Conservation (phyloP, 305 asterid genomes). For the Solanum hybrid region DNA sequence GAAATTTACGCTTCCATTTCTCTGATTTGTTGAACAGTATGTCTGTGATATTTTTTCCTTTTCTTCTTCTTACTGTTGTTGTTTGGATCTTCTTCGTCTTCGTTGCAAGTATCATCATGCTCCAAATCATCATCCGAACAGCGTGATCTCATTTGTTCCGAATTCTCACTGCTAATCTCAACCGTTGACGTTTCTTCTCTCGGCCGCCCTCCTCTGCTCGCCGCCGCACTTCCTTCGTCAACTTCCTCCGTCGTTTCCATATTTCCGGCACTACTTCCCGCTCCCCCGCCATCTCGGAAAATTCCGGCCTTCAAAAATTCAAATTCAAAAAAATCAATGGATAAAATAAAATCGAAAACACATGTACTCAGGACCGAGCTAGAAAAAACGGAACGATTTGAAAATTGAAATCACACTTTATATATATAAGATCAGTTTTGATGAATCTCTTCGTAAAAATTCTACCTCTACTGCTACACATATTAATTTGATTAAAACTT, state of each 20-base stretch:
- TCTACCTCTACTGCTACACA: constrained; percentile 1
- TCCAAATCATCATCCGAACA: constrained; percentile 53
- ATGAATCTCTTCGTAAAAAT: not conserved
- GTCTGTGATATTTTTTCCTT: constrained; percentile 69
- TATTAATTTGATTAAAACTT: accelerated
- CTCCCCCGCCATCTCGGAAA: constrained; percentile 6
- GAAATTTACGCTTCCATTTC: constrained; percentile 74
- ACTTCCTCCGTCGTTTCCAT: constrained; percentile 6
- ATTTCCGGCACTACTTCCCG: not conserved
- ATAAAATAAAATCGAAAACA: not conserved
- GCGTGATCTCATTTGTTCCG: constrained; percentile 46
- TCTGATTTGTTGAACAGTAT: constrained; percentile 59
- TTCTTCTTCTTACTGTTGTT: constrained; percentile 40
- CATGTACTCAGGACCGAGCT: not conserved
- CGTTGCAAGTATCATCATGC: constrained; percentile 24
- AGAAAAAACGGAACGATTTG: not conserved
- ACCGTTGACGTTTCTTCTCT: constrained; percentile 12
- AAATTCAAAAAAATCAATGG: not conserved
- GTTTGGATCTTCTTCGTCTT: constrained; percentile 18
- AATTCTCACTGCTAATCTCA: constrained; percentile 75
- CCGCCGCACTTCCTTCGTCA: constrained; percentile 12
- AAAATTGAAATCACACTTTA: not conserved
- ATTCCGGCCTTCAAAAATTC: constrained; percentile 4
- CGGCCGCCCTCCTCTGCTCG: not conserved
- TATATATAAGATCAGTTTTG: not conserved